Conservation (phyloP, 257 asterid species). For the Solanum medicagineum region DNA sequence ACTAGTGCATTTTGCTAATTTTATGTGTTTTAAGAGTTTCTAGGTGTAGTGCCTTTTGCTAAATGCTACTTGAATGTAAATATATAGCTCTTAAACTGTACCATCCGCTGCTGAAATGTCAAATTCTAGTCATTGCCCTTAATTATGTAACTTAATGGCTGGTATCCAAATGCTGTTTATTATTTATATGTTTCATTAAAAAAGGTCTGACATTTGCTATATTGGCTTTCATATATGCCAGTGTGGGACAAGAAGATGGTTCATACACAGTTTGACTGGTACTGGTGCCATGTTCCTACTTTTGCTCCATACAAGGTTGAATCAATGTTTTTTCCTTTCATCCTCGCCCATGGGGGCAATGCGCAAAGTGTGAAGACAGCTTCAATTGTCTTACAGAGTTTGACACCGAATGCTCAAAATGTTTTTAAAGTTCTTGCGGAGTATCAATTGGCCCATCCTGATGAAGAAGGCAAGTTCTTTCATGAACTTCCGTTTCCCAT, state of each 20-base stretch:
- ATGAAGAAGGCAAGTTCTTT: slow-evolving; percentile 55
- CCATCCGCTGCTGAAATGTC: neutral
- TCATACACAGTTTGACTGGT: slow-evolving; percentile 94
- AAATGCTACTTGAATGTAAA: neutral
- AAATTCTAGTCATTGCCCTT: neutral
- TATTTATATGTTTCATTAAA: neutral
- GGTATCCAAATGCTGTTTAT: neutral
- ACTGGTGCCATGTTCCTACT: slow-evolving; percentile 92
- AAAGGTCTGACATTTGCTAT: neutral
- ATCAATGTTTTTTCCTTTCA: slow-evolving; percentile 66
- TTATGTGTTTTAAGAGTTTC: neutral
- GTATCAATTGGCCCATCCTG: slow-evolving; percentile 70
- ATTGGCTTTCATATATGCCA: slow-evolving; percentile 9
- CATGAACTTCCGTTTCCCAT: neutral
- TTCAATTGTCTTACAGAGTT: slow-evolving; percentile 79
- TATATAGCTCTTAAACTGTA: neutral
- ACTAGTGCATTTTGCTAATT: neutral
- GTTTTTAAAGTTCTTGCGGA: slow-evolving; percentile 76
- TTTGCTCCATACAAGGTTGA: slow-evolving; percentile 78
- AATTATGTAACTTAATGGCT: neutral
- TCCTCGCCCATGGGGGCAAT: slow-evolving; percentile 68
- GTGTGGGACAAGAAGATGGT: slow-evolving; percentile 99
- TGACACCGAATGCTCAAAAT: slow-evolving; percentile 87
- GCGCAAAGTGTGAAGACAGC: slow-evolving; percentile 83
- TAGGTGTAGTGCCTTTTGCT: neutral